Percentiles rank a stretch among this genome's conserved stretches.
phyloP scores from a whole-genome alignment of 805 yeast genomes.

The Nakazawaea holstii region DNA sequence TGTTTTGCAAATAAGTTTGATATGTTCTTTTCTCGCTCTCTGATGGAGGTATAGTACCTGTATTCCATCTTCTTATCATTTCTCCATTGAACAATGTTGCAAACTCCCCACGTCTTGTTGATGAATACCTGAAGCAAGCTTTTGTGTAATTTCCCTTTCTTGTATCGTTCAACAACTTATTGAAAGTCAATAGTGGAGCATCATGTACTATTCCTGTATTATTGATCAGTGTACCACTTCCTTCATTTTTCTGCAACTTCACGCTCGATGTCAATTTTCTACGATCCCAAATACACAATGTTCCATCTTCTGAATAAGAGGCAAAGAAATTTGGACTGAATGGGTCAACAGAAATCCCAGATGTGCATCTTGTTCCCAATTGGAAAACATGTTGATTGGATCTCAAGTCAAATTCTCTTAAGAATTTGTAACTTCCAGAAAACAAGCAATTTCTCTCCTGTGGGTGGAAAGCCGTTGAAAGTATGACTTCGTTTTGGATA shows the following conservation, averaged over 20 bases:
- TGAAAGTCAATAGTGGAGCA: slow-evolving; percentile 54
- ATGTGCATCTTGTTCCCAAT: slow-evolving; percentile 67
- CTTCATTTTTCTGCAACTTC: slow-evolving; percentile 14
- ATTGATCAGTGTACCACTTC: slow-evolving; percentile 13
- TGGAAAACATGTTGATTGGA: slow-evolving; percentile 62
- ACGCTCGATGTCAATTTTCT: slow-evolving; percentile 40
- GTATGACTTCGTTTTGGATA: slow-evolving; percentile 69
- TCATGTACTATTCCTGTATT: slow-evolving; percentile 29
- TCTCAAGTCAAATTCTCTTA: slow-evolving; percentile 75
- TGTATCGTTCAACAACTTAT: slow-evolving; percentile 56
- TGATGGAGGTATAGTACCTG: slow-evolving; percentile 48
- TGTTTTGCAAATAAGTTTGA: slow-evolving; percentile 15
- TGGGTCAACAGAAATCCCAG: slow-evolving; percentile 65
- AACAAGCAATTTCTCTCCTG: slow-evolving; percentile 49
- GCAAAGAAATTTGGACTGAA: slow-evolving; percentile 63
- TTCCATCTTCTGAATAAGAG: slow-evolving; percentile 78
- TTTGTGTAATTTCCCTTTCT: slow-evolving; percentile 50
- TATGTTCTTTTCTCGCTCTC: slow-evolving; percentile 19
- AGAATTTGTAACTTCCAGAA: slow-evolving; percentile 70
- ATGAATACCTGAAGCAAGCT: slow-evolving; percentile 67
- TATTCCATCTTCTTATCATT: slow-evolving; percentile 73
- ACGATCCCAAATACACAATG: slow-evolving; percentile 78
- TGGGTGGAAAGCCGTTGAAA: slow-evolving; percentile 63
- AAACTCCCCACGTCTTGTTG: slow-evolving; percentile 63
- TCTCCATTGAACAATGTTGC: slow-evolving; percentile 78